These are phyloP conservation scores for Hypoxylon trugodes DNA, from an alignment of 495 filamentous ascomycete genomes.

Conservation along the genomic window DNA sequence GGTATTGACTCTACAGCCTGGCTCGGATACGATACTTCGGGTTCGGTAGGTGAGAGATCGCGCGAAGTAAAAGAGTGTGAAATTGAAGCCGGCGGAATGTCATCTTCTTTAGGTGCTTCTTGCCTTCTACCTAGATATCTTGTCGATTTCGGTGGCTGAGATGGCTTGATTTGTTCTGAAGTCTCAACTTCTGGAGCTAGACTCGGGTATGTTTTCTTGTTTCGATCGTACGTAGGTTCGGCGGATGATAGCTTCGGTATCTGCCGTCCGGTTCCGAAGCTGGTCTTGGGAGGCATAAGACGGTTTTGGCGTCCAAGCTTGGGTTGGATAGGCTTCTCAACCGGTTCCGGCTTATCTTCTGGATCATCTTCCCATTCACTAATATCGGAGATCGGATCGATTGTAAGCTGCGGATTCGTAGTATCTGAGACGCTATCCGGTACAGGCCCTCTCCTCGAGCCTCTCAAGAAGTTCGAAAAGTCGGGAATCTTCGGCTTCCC, in stretches of 20 bases:
- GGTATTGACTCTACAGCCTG: slow-evolving; percentile 39
- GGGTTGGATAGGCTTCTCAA: slow-evolving; percentile 20
- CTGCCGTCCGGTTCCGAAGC: background rate
- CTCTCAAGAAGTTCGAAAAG: slow-evolving; percentile 29
- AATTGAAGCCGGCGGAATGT: slow-evolving; percentile 4
- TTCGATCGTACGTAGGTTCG: background rate
- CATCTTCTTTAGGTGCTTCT: background rate
- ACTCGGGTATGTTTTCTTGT: background rate
- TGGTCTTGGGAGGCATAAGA: slow-evolving; percentile 19
- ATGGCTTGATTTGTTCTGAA: background rate
- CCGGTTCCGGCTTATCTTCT: slow-evolving; percentile 27
- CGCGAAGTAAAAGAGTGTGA: background rate
- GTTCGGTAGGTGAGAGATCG: slow-evolving; percentile 46
- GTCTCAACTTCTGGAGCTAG: slow-evolving; percentile 6
- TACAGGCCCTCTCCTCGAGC: slow-evolving; percentile 5
- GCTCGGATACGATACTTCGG: slow-evolving; percentile 34
- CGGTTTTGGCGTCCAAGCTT: slow-evolving; percentile 24
- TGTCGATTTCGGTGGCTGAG: background rate
- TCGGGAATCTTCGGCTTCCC: slow-evolving; percentile 36
- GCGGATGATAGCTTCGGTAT: slow-evolving; percentile 10
- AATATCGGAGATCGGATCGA: slow-evolving; percentile 55
- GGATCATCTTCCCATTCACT: slow-evolving; percentile 55
- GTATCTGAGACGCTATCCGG: slow-evolving; percentile 10
- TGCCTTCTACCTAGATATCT: background rate
- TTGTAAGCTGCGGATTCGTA: slow-evolving; percentile 13